Percentiles rank a stretch among this genome's conserved stretches.
Conservation (phyloP, 139 green algal genomes). For the Nannochloris sp. region DNA sequence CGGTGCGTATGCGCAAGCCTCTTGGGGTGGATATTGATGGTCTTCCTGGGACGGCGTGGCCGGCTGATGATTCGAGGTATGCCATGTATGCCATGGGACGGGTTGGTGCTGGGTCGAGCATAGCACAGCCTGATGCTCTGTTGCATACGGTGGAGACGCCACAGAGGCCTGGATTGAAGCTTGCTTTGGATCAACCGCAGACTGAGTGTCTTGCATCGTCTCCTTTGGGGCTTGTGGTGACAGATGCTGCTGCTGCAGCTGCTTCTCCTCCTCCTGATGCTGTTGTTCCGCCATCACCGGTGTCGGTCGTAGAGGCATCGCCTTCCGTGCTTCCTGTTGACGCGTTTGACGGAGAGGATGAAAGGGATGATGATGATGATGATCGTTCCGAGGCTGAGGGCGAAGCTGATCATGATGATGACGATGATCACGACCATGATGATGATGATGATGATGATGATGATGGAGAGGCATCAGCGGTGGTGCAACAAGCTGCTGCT, state of each 20-base stretch:
- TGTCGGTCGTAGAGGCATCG: too few species aligned
- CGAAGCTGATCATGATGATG: neutral
- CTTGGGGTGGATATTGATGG: neutral
- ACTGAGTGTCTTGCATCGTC: too few species aligned
- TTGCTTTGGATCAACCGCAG: too few species aligned
- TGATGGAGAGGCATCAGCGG: too few species aligned
- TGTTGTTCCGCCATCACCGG: too few species aligned
- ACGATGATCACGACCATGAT: too few species aligned
- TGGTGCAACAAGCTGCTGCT: neutral
- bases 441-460: too few species aligned
- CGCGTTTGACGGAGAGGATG: neutral
- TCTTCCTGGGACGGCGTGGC: neutral
- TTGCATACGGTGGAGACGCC: neutral
- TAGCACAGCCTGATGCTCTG: neutral
- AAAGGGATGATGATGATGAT: neutral
- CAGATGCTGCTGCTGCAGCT: too few species aligned
- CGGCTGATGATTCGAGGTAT: neutral
- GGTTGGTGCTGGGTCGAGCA: neutral
- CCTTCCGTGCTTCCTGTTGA: neutral
- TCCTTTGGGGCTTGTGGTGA: too few species aligned
- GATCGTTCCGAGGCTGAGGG: neutral
- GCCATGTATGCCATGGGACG: neutral
- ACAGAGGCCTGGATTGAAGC: neutral
- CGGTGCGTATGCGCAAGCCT: neutral
- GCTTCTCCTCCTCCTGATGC: too few species aligned